Percentiles rank a stretch among this genome's conserved stretches.
Conservation (phyloP, 2,329 filamentous ascomycete species). For the Mycosphaerelloides madeirae region DNA sequence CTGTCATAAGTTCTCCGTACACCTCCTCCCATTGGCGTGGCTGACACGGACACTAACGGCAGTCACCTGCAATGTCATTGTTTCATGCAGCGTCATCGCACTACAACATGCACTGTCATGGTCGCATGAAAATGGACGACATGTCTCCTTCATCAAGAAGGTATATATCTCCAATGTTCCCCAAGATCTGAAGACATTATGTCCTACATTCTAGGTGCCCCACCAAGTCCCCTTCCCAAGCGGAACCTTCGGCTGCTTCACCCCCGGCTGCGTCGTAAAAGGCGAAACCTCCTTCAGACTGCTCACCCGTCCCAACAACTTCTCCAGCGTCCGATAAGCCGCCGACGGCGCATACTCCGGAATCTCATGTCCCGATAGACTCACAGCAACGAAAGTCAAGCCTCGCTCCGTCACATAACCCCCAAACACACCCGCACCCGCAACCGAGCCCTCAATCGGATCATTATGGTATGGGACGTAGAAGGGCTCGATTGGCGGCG, state of each 20-base stretch:
- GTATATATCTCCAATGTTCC: too few species aligned
- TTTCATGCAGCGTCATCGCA: too few species aligned
- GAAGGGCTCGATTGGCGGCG: conserved; percentile 37
- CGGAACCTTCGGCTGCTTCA: conserved; percentile 8
- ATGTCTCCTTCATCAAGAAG: too few species aligned
- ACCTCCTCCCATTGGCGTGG: too few species aligned
- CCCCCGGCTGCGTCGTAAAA: conserved; percentile 13
- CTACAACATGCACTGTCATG: too few species aligned
- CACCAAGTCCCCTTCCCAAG: conserved; percentile 14
- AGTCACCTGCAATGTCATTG: too few species aligned
- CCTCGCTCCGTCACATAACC: conserved; percentile 42
- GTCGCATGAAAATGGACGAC: too few species aligned
- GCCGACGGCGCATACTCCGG: conserved; percentile 42
- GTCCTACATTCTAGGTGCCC: too few species aligned
- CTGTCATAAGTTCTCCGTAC: too few species aligned
- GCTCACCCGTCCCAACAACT: conserved; percentile 38
- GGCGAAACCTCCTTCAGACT: conserved; percentile 14
- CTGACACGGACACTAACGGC: too few species aligned
- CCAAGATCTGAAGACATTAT: too few species aligned
- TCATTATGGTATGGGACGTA: conserved; percentile 44
- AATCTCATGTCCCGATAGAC: conserved; percentile 40
- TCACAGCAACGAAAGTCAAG: conserved; percentile 43
- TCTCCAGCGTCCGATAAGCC: conserved; percentile 40
- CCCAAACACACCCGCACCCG: conserved; percentile 40
- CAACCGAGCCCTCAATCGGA: conserved; percentile 36